These are phyloP conservation scores for Colletotrichum falcatum DNA, from an alignment of 2,329 filamentous ascomycete genomes.

Conservation along the genomic window DNA sequence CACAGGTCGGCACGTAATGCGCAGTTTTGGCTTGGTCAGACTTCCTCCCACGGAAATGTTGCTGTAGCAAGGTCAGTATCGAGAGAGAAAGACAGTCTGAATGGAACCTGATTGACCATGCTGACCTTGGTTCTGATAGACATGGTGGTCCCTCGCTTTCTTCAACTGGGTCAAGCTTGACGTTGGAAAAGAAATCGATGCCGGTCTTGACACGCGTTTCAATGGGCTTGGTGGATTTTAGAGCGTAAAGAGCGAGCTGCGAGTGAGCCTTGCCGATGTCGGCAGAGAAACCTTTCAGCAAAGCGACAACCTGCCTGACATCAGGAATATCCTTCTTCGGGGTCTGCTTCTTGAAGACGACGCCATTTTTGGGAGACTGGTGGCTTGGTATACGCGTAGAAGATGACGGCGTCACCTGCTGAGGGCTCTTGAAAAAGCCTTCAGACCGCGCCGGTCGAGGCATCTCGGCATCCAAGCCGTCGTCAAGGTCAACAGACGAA, in stretches of 20 bases:
- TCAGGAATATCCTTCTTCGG: conserved; percentile 55
- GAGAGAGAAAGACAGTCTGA: neutral
- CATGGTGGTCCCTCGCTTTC: conserved; percentile 56
- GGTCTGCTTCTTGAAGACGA: conserved; percentile 45
- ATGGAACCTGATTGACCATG: neutral
- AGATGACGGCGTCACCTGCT: conserved; percentile 39
- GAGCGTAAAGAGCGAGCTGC: conserved; percentile 57
- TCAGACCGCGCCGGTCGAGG: conserved; percentile 23
- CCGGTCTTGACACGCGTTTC: conserved; percentile 56
- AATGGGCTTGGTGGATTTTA: conserved; percentile 58
- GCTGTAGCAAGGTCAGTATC: conserved; percentile 48
- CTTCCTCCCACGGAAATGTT: conserved; percentile 58
- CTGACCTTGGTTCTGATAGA: conserved; percentile 64
- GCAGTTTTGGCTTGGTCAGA: conserved; percentile 55
- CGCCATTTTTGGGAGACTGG: conserved; percentile 46
- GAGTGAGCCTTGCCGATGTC: conserved; percentile 61
- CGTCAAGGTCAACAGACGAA: conserved; percentile 37
- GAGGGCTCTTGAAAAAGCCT: conserved; percentile 17
- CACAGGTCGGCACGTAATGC: conserved; percentile 56
- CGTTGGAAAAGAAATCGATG: conserved; percentile 61
- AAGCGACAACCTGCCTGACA: conserved; percentile 48
- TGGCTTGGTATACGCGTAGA: conserved; percentile 40
- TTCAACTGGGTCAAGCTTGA: conserved; percentile 51
- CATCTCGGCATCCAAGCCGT: conserved; percentile 34
- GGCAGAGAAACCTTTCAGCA: conserved; percentile 48